These are phyloP conservation scores for Penicillium vulpinum DNA, from an alignment of 2,329 filamentous ascomycete genomes.

Conservation along the genomic window DNA sequence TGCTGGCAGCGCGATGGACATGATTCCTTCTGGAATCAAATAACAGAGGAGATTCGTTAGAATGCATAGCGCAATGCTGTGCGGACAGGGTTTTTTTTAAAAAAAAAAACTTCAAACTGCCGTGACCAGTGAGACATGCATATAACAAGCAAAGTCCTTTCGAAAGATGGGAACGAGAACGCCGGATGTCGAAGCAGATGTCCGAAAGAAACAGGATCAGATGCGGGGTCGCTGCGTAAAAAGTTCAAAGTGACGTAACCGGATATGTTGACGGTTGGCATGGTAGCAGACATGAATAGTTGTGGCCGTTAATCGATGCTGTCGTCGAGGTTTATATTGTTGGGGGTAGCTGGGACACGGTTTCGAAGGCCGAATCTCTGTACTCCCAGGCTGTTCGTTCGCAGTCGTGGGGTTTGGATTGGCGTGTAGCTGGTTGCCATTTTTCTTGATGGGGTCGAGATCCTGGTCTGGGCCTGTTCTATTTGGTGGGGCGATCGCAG, in stretches of 20 bases:
- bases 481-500: slow-evolving; percentile 21
- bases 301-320: slow-evolving; percentile 30
- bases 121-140: neutral
- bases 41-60: slow-evolving; percentile 3
- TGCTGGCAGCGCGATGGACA: neutral
- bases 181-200: neutral
- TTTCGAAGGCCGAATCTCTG: slow-evolving; percentile 37
- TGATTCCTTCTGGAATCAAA: neutral
- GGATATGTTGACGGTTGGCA: neutral
- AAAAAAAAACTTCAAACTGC: neutral
- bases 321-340: slow-evolving; percentile 32
- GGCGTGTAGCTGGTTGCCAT: slow-evolving; percentile 40
- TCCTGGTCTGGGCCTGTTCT: slow-evolving; percentile 33
- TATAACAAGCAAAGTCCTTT: neutral
- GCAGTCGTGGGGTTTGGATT: slow-evolving; percentile 38
- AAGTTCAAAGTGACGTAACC: neutral
- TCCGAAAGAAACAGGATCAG: neutral
- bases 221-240: slow-evolving; percentile 9
- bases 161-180: neutral
- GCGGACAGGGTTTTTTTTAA: neutral
- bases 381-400: slow-evolving; percentile 40
- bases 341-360: slow-evolving; percentile 27
- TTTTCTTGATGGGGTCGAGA: slow-evolving; percentile 37
- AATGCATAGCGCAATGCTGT: neutral
- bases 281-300: neutral